These are phyloP conservation scores for Claviceps sp. DNA, from an alignment of 2,329 filamentous ascomycete species.

Conservation along the genomic window DNA sequence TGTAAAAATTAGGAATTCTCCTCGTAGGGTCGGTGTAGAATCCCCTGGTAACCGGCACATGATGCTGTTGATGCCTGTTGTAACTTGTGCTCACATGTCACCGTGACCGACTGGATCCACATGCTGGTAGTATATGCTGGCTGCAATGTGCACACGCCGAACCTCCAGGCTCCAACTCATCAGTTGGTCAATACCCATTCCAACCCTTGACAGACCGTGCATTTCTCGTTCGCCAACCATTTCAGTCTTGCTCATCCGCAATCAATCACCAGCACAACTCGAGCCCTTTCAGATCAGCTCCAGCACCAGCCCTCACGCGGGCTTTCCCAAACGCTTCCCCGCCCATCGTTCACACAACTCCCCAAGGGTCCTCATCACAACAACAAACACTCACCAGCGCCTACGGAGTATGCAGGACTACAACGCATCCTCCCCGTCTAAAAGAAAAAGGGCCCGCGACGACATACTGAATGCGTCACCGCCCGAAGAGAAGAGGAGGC, in stretches of 20 bases:
- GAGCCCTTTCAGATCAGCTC: neutral
- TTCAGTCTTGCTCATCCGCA: neutral
- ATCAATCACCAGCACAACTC: neutral
- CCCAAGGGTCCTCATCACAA: neutral
- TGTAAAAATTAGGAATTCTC: too few species aligned
- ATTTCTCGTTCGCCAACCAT: neutral
- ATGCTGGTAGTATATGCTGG: too few species aligned
- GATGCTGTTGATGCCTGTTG: too few species aligned
- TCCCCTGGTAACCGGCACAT: too few species aligned
- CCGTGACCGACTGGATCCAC: too few species aligned
- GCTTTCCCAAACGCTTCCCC: neutral
- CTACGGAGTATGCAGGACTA: neutral
- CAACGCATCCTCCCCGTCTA: neutral
- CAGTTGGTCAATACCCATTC: too few species aligned
- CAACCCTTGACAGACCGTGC: too few species aligned
- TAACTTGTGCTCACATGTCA: too few species aligned
- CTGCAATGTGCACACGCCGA: too few species aligned
- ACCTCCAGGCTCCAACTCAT: too few species aligned
- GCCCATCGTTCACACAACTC: neutral
- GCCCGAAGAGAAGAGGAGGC: constrained; percentile 21
- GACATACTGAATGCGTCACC: neutral
- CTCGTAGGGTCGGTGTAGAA: too few species aligned
- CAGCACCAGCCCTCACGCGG: neutral
- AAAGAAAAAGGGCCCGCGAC: constrained; percentile 8
- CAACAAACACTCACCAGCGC: neutral